Base-by-base conservation (phyloP, 148 eudicot species). In the Polygonum maritimum region DNA sequence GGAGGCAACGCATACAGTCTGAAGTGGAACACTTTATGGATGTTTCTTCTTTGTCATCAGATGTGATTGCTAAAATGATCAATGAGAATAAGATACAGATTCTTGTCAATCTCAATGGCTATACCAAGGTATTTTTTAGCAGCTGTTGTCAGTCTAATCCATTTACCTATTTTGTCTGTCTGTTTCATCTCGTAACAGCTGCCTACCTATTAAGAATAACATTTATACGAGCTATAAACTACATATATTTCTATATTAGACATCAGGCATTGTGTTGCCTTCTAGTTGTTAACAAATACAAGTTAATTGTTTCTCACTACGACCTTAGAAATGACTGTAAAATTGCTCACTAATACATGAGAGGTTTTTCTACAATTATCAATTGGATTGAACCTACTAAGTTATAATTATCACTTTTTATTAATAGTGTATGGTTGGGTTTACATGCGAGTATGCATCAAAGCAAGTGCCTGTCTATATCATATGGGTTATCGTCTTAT, bases 101-200 rank as follows among this genome's bases (percentile, higher is more conserved):
- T 79, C 97, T 94, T 69, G 76, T 94, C 79, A 92, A 94, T 80
- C 97, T 94, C 54, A 94, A 94, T 86, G 98, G 98, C 49, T 94
- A 92, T 79, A 94, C 98, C 36, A 94, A 94, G 97, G 98, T 94
- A 77, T 36, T 71, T 74, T 48, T 75, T 18, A 22, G 39, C n/a
- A 73, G 9, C 49, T 47, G 36, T n/a, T 73, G 18, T 14, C 33
- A 19, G 58, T 14, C 2, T 19, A 41, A 31, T 35, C 41, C 60
- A 47, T 48, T 73, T 74, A 14, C 33, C 31, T 26, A 26, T 26
- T 26, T 26, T 26, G 31, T 26, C 31, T 26, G 31, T 26, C 31
- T 26, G 31, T 26, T 26, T 26, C 31, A 26, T 26, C 0, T 26
- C 31, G 31, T 26, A 26, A 26, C 31, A 26, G 31, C 31, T 26